A percentile compares a stretch with the other conserved stretches of the same genome.
These are phyloP conservation scores for Cinchona pubescens DNA, from an alignment of 257 asterid species.

Conservation along the genomic window DNA sequence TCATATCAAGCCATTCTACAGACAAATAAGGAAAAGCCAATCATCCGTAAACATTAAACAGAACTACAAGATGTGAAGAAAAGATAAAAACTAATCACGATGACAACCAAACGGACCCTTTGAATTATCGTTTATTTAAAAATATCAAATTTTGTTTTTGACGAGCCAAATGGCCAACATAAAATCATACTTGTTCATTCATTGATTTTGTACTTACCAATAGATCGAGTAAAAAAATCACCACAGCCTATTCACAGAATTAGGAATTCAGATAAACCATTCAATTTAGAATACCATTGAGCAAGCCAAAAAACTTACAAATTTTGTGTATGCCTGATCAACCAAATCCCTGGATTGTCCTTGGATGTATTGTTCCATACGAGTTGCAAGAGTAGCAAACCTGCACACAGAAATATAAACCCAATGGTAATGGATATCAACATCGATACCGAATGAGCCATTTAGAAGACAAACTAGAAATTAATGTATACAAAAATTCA, in stretches of 20 bases:
- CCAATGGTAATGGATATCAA: neutral
- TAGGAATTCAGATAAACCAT: neutral
- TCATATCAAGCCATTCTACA: neutral
- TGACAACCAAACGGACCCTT: neutral
- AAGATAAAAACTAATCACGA: conserved; percentile 1
- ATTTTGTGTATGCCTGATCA: conserved; percentile 90
- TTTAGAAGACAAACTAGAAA: neutral
- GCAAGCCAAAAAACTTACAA: conserved; percentile 50
- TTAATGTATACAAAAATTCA: neutral
- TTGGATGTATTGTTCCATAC: conserved; percentile 99
- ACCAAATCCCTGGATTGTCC: conserved; percentile 98
- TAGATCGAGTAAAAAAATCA: neutral
- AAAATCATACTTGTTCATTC: neutral
- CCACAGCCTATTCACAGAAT: neutral
- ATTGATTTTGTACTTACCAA: neutral
- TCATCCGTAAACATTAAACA: neutral
- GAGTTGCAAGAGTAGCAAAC: conserved; percentile 90
- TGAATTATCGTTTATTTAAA: neutral
- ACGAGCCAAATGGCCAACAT: neutral
- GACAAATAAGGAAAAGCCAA: neutral
- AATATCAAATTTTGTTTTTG: neutral
- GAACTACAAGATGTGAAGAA: neutral
- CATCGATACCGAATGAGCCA: neutral
- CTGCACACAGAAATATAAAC: conserved; percentile 36
- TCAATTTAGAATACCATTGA: conserved; percentile 2